Conservation (phyloP, 2,329 filamentous ascomycete genomes). For the Colletotrichum paranaense region DNA sequence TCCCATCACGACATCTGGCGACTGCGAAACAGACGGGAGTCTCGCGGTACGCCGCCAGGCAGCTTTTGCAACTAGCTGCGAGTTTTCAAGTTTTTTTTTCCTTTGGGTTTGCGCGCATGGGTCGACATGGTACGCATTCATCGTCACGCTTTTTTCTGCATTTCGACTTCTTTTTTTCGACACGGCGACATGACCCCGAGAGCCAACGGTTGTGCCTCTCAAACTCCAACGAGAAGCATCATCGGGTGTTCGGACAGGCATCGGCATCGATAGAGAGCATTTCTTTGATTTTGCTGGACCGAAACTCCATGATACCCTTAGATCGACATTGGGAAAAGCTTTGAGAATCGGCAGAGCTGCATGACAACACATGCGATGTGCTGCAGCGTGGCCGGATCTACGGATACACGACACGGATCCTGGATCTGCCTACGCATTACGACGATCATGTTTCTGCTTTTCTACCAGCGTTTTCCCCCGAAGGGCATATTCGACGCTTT, state of each 20-base stretch:
- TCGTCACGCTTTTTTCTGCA: conserved; percentile 43
- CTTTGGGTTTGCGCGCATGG: conserved; percentile 34
- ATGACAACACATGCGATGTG: conserved; percentile 34
- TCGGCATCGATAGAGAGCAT: conserved; percentile 40
- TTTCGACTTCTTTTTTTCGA: conserved; percentile 37
- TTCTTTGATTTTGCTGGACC: conserved; percentile 40
- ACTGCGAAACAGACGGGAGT: neutral
- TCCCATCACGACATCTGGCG: conserved; percentile 11
- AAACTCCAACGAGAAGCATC: conserved; percentile 45
- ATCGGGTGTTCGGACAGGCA: conserved; percentile 48
- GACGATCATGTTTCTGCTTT: conserved; percentile 51
- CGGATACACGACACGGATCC: conserved; percentile 32
- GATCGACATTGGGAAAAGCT: conserved; percentile 41
- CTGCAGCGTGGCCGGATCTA: conserved; percentile 35
- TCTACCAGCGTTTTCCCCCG: conserved; percentile 43
- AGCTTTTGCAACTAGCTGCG: conserved; percentile 46
- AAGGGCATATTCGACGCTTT: conserved; percentile 49
- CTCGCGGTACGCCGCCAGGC: conserved; percentile 8
- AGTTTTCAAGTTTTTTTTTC: conserved; percentile 40
- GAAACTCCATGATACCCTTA: conserved; percentile 44
- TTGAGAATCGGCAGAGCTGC: conserved; percentile 41
- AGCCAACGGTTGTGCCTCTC: conserved; percentile 43
- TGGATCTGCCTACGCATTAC: conserved; percentile 37
- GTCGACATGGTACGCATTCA: conserved; percentile 37
- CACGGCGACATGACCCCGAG: conserved; percentile 51